Evolutionary conservation across 2,329 filamentous ascomycete genomes (phyloP).

Genomic region (Amauroascus verrucosus): DNA sequence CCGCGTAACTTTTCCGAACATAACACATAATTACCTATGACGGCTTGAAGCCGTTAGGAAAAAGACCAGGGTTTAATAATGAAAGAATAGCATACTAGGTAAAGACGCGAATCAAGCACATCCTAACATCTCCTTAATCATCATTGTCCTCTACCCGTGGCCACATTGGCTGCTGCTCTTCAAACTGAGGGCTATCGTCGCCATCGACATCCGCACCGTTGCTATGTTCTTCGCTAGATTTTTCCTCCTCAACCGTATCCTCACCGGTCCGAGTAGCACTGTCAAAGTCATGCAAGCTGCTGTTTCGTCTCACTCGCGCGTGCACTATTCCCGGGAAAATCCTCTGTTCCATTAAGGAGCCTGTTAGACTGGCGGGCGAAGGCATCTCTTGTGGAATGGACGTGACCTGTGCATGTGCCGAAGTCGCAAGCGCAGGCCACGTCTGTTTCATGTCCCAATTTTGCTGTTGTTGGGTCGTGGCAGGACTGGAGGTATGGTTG

Average conservation of each 20-base stretch:
- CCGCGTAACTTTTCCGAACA: no score
- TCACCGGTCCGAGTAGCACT: neutral
- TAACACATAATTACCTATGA: neutral
- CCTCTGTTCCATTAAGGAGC: conserved; percentile 26
- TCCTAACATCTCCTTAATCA: neutral
- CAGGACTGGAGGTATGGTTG: neutral
- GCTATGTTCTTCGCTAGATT: neutral
- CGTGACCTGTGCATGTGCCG: neutral
- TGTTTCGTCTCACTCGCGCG: conserved; percentile 20
- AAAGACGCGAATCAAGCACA: neutral
- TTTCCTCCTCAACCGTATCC: neutral
- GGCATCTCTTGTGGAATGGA: conserved; percentile 1
- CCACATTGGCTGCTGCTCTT: conserved; percentile 3
- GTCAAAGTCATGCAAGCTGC: conserved; percentile 1
- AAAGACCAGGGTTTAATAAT: neutral
- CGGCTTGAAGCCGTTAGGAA: neutral
- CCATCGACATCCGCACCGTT: neutral
- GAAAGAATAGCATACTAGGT: neutral
- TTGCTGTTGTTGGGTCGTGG: neutral
- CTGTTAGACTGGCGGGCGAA: conserved; percentile 1
- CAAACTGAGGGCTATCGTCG: conserved; percentile 10
- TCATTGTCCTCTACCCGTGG: conserved; percentile 6
- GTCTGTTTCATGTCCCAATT: conserved; percentile 3
- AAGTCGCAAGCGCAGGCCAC: neutral
- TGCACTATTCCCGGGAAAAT: conserved; percentile 38